Base-by-base conservation (phyloP, 805 yeast species). In the Saccharomycopsis babjevae region DNA sequence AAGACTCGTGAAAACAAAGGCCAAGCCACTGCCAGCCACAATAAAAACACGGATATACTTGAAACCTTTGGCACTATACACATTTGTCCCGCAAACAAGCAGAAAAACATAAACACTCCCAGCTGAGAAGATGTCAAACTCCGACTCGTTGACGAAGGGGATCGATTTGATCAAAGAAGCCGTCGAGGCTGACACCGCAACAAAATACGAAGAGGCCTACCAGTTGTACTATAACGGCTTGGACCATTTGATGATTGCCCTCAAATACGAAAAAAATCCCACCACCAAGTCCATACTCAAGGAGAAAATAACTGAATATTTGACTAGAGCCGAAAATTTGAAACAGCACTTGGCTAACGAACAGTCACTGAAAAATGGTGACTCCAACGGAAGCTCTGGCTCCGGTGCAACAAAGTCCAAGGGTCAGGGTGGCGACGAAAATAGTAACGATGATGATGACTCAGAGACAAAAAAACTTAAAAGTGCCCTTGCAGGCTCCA, bases 81-180 rank as follows among this genome's bases (percentile, higher is more conserved):
- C n/a, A n/a, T n/a, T n/a, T n/a, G n/a, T n/a, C n/a, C 6, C 32
- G 50, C 50, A 4, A 18, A 42, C 50, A 18, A 42, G n/a, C 22
- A 50, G 22, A n/a, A 50, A n/a, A 50, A 32, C 32, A n/a, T 8
- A 32, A 5, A 11, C 6, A 28, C 32, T 4, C 6, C 3, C 6
- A 28, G 6, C 32, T 28, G 32, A 34, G 15, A 34, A 42, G 32
- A 63, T 63, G 65, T 58, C 85, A 6, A 81, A 82, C 11, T 72
- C 64, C 7, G 97, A 93, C 70, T 93, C 93, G 71, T 79, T 94
- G 50, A 85, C 88, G 62, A 94, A 94, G 71, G 99, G 97, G n/a
- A 91, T 94, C 28, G 97, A 91, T 65, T 79, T 91, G 42, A 96
- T 94, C 20, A 96, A 91, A 70, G 87, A 86, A 72, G 99, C 99